Percentiles rank a stretch among this genome's conserved stretches.
These are phyloP conservation scores for Sporothrix globosa DNA, from an alignment of 2,329 filamentous ascomycete species.

Conservation along the genomic window DNA sequence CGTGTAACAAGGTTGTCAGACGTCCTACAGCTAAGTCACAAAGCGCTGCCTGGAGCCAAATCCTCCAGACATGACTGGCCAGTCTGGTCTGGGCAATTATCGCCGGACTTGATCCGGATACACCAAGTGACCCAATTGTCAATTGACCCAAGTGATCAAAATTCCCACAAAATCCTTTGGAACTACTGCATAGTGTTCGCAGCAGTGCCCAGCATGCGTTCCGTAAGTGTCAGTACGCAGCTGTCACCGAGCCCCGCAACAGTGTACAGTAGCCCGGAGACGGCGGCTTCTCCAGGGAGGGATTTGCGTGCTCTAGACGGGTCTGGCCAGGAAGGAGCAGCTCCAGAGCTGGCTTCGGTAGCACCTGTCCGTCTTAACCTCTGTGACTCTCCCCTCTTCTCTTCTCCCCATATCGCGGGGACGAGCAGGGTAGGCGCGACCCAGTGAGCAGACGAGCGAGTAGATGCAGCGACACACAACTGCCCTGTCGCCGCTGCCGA, in stretches of 20 bases:
- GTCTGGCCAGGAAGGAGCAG: slow-evolving; percentile 23
- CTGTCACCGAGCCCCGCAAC: neutral
- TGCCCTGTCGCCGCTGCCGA: too few relatives aligned
- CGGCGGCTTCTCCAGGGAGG: slow-evolving; percentile 17
- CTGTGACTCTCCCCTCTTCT: neutral
- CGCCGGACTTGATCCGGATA: slow-evolving; percentile 14
- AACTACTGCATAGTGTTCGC: neutral
- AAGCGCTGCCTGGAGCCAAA: neutral
- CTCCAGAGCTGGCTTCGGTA: slow-evolving; percentile 23
- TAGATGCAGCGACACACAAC: too few relatives aligned
- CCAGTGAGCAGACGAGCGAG: neutral
- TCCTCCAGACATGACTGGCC: slow-evolving; percentile 10
- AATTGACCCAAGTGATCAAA: neutral
- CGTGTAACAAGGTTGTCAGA: neutral
- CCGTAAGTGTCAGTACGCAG: slow-evolving; percentile 24
- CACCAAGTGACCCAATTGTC: neutral
- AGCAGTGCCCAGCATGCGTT: neutral
- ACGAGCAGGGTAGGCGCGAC: neutral
- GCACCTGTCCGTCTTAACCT: neutral
- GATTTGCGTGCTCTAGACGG: slow-evolving; percentile 16
- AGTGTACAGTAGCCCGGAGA: slow-evolving; percentile 12
- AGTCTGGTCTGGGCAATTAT: neutral
- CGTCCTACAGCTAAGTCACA: neutral
- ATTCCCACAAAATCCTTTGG: slow-evolving; percentile 3
- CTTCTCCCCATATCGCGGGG: neutral